Conservation (phyloP, 257 asterid species). For the Solanum habrochaites region DNA sequence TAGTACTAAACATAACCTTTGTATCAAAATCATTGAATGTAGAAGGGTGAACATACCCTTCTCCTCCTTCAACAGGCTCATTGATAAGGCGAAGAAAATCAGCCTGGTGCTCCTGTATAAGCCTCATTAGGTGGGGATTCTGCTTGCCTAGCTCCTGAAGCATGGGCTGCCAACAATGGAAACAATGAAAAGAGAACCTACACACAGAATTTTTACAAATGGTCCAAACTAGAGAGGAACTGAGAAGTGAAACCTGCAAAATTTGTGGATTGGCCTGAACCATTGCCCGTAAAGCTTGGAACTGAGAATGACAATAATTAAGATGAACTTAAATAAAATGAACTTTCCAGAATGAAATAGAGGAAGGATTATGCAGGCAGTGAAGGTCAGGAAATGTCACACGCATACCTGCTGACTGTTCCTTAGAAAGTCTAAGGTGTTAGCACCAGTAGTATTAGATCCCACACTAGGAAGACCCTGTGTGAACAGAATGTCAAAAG, state of each 20-base stretch:
- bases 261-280: conserved; percentile 90
- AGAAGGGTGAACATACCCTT: conserved; percentile 26
- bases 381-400: not conserved
- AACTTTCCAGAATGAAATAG: not conserved
- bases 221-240: not conserved
- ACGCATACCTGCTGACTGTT: conserved; percentile 60
- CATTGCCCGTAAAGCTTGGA: conserved; percentile 72
- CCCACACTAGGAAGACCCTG: conserved; percentile 66
- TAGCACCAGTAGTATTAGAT: conserved; percentile 45
- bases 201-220: not conserved
- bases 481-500: not conserved
- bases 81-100: conserved; percentile 81
- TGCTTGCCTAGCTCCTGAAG: conserved; percentile 85
- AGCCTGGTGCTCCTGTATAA: conserved; percentile 76
- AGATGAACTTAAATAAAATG: not conserved
- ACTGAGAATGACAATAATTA: conserved; percentile 27
- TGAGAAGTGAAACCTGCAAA: conserved; percentile 17
- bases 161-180: conserved; percentile 56
- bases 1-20: not conserved
- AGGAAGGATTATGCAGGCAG: not conserved
- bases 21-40: not conserved
- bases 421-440: conserved; percentile 62
- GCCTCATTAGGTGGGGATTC: conserved; percentile 63
- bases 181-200: conserved; percentile 4
- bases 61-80: conserved; percentile 83